Evolutionary conservation across 2,329 filamentous ascomycete genomes (phyloP).

Genomic region (Parascedosporium putredinis): DNA sequence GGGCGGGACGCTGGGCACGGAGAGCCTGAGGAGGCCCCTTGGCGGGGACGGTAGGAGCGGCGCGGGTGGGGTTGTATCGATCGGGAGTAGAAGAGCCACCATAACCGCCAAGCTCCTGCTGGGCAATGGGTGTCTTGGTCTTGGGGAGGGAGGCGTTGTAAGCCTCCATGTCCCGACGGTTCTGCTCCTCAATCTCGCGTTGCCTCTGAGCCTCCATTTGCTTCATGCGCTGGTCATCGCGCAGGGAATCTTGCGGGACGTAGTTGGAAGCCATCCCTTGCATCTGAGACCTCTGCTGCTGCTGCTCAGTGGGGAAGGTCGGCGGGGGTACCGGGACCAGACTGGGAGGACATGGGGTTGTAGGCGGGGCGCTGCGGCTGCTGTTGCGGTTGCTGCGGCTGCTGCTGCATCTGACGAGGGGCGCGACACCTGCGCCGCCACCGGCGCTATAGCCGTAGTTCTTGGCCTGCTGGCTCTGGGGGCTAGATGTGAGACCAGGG

Average conservation of each 20-base stretch:
- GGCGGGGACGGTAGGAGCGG: conserved; percentile 66
- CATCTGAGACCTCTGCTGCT: conserved; percentile 49
- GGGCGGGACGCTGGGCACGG: conserved; percentile 73
- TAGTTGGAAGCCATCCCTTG: conserved; percentile 47
- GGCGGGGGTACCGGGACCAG: conserved; percentile 29
- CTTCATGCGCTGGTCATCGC: conserved; percentile 51
- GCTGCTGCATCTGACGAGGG: conserved; percentile 45
- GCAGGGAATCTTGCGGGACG: conserved; percentile 35
- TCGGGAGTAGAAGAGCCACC: conserved; percentile 41
- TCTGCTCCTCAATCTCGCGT: conserved; percentile 52
- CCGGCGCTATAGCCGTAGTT: conserved; percentile 47
- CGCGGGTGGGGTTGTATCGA: conserved; percentile 77
- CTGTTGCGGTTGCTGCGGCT: conserved; percentile 10
- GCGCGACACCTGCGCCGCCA: conserved; percentile 50
- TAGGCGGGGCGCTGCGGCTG: conserved; percentile 30
- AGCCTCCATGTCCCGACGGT: conserved; percentile 66
- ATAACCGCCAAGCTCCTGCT: conserved; percentile 79
- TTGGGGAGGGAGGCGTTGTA: conserved; percentile 88
- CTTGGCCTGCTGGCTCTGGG: conserved; percentile 48
- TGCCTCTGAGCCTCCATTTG: conserved; percentile 50
- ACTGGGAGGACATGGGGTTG: conserved; percentile 25
- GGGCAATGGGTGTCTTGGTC: conserved; percentile 66
- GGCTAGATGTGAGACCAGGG: conserved; percentile 56
- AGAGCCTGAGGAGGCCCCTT: conserved; percentile 47
- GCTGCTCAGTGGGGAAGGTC: conserved; percentile 33